Conservation (phyloP, 1,139 yeast species). For the Groenewaldozyma sp. region DNA sequence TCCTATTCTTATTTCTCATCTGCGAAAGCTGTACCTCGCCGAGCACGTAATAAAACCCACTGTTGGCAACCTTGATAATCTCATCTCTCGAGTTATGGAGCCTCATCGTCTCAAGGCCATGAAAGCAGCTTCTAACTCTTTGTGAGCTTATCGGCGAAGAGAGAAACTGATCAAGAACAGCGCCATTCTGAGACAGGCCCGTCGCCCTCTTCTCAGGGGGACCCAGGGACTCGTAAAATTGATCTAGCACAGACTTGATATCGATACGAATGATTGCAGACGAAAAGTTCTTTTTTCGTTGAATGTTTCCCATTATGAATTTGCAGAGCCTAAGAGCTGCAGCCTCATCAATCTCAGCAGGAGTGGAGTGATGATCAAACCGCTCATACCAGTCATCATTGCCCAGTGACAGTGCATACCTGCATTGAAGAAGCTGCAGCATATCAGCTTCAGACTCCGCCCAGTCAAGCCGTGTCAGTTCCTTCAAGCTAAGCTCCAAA, state of each 20-base stretch:
- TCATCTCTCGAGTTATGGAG: conserved; percentile 32
- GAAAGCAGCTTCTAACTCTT: conserved; percentile 46
- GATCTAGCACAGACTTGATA: conserved; percentile 62
- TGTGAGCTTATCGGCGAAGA: conserved; percentile 42
- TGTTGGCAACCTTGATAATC: conserved; percentile 31
- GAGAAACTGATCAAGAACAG: conserved; percentile 42
- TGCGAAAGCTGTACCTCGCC: conserved; percentile 60
- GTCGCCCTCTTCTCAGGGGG: conserved; percentile 41
- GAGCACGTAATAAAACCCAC: conserved; percentile 66
- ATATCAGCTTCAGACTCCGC: conserved; percentile 47
- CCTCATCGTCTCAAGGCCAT: conserved; percentile 42
- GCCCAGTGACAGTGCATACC: conserved; percentile 58
- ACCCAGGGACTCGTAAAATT: conserved; percentile 63
- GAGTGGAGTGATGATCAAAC: conserved; percentile 56
- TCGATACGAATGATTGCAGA: conserved; percentile 47
- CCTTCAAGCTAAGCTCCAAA: conserved; percentile 48
- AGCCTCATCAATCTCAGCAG: conserved; percentile 34
- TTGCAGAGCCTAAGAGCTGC: conserved; percentile 52
- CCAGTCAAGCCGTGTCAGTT: conserved; percentile 40
- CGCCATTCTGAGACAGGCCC: conserved; percentile 32
- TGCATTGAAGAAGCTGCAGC: conserved; percentile 68
- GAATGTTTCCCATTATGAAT: conserved; percentile 55
- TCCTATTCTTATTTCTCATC: conserved; percentile 56
- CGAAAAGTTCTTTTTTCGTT: conserved; percentile 50
- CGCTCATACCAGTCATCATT: conserved; percentile 34